Conservation (phyloP, 225 moss, liverwort and hornwort species). For the Polytrichum commune region DNA sequence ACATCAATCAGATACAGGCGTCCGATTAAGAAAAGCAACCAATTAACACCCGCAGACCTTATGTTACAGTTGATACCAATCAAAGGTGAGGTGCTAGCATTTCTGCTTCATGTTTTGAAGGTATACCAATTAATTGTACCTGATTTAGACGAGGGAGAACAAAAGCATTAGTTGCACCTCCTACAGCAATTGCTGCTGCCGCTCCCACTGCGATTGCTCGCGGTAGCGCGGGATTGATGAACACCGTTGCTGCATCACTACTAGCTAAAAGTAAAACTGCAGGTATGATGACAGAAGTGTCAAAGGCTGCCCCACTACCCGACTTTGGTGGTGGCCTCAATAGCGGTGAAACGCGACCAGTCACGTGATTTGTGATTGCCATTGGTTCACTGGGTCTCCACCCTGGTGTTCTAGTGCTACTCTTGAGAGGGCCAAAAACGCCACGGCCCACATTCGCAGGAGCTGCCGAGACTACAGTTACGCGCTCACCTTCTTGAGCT, state of each 20-base stretch:
- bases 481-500: constrained; percentile 87
- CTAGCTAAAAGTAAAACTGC: constrained; percentile 65
- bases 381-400: constrained; percentile 87
- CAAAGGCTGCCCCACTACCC: constrained; percentile 68
- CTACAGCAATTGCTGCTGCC: constrained; percentile 60
- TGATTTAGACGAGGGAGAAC: constrained; percentile 85
- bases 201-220: constrained; percentile 67
- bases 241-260: constrained; percentile 79
- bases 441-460: constrained; percentile 59
- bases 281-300: constrained; percentile 64
- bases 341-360: constrained; percentile 63
- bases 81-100: too few relatives aligned
- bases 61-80: too few relatives aligned
- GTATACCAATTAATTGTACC: constrained; percentile 31
- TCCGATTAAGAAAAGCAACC: too few relatives aligned
- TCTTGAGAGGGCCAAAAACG: constrained; percentile 69
- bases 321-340: constrained; percentile 77
- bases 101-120: not conserved
- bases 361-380: constrained; percentile 79
- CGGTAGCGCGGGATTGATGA: constrained; percentile 87
- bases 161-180: constrained; percentile 70
- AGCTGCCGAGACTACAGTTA: constrained; percentile 80
- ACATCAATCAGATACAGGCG: too few relatives aligned
- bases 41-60: too few relatives aligned
- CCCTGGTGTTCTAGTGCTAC: constrained; percentile 75